These are phyloP conservation scores for Tulasnella sp. DNA, from an alignment of 768 basidiomycete genomes.

Conservation along the genomic window DNA sequence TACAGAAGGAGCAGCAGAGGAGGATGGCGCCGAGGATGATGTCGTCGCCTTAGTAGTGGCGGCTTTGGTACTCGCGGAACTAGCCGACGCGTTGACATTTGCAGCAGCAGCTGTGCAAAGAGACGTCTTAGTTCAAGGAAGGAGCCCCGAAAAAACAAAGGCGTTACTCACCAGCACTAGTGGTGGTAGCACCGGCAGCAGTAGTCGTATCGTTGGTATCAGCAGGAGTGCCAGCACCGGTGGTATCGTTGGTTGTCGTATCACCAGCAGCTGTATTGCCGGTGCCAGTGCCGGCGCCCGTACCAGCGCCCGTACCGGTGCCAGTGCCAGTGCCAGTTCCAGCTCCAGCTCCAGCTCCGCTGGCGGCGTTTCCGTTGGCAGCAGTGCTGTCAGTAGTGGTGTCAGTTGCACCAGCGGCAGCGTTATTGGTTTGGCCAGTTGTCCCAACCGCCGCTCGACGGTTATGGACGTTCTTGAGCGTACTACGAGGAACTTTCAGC, in stretches of 20 bases:
- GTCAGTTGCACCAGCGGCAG: neutral
- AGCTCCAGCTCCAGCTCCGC: constrained; percentile 30
- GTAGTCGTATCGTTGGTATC: constrained; percentile 21
- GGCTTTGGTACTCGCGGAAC: neutral
- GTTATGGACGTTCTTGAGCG: too few species aligned
- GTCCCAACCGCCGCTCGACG: too few species aligned
- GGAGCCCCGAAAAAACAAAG: neutral
- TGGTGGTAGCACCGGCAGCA: constrained; percentile 21
- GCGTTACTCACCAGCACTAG: neutral
- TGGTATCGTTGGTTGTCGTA: constrained; percentile 27
- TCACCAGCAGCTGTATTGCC: constrained; percentile 31
- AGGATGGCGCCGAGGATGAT: neutral
- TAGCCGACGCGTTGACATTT: neutral
- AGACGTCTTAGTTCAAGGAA: neutral
- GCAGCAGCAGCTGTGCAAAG: neutral
- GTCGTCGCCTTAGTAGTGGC: neutral
- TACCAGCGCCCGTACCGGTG: constrained; percentile 29
- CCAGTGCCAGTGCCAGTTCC: constrained; percentile 30
- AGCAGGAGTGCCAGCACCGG: constrained; percentile 16
- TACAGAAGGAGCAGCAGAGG: constrained; percentile 34
- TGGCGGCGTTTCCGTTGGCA: constrained; percentile 26
- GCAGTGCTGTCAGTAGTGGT: constrained; percentile 12
- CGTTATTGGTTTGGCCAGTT: too few species aligned
- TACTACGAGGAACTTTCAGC: too few species aligned
- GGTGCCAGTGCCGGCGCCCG: constrained; percentile 26